phyloP scores from a whole-genome alignment of 805 yeast genomes.

The Ogataea paraovalis region DNA sequence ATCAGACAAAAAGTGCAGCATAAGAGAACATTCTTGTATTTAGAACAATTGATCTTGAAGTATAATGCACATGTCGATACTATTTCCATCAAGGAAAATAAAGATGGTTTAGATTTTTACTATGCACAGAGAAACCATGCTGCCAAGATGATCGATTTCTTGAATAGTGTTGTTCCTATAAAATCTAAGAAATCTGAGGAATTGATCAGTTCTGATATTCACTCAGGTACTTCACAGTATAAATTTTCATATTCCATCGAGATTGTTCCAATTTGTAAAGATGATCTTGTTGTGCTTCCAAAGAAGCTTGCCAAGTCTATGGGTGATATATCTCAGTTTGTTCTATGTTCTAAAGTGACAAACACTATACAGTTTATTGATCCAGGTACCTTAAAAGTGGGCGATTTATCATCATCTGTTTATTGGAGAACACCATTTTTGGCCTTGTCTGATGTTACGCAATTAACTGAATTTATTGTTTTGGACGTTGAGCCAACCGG shows the following conservation, averaged over 20 bases:
- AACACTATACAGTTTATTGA: constrained; percentile 85
- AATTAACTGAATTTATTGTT: constrained; percentile 81
- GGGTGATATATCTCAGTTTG: constrained; percentile 80
- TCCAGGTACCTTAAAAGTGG: constrained; percentile 72
- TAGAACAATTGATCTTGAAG: constrained; percentile 90
- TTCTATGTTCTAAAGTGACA: constrained; percentile 78
- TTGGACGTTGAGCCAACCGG: constrained; percentile 94
- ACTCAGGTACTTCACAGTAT: constrained; percentile 80
- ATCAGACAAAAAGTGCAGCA: constrained; percentile 96
- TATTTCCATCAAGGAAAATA: constrained; percentile 85
- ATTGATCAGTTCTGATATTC: constrained; percentile 87
- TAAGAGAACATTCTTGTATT: constrained; percentile 91
- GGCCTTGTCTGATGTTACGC: constrained; percentile 69
- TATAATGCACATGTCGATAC: constrained; percentile 94
- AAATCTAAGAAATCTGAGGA: constrained; percentile 84
- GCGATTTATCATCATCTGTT: constrained; percentile 64
- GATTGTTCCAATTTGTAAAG: constrained; percentile 94
- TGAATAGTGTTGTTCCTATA: constrained; percentile 79
- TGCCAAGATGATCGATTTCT: constrained; percentile 86
- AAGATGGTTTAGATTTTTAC: constrained; percentile 93
- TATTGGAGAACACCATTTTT: constrained; percentile 84
- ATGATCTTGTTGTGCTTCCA: constrained; percentile 90
- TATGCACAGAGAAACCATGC: constrained; percentile 90
- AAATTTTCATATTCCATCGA: constrained; percentile 92
- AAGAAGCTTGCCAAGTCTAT: constrained; percentile 75